A percentile compares a stretch with the other conserved stretches of the same genome.
These are phyloP conservation scores for Beta lomatogona DNA, from an alignment of 179 eudicot species.

Conservation along the genomic window DNA sequence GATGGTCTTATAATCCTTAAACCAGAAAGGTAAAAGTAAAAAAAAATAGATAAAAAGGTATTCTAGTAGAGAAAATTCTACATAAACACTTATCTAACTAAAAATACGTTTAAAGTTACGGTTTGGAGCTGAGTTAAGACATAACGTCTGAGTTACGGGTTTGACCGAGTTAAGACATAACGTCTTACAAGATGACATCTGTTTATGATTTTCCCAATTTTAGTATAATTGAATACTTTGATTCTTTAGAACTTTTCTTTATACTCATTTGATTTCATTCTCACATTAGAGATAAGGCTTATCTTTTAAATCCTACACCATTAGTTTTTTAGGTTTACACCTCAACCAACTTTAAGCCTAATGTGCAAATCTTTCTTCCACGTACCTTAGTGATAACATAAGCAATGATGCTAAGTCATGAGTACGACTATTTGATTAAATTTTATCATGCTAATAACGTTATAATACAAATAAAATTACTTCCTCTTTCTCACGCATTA, in stretches of 20 bases:
- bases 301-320: not conserved
- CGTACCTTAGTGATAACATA: not conserved
- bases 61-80: too few species aligned
- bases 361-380: not conserved
- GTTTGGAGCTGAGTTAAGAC: too few species aligned
- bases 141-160: too few species aligned
- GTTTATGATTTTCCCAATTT: too few species aligned
- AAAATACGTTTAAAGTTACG: too few species aligned
- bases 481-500: not conserved
- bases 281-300: constrained; percentile 9
- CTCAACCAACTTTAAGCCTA: constrained; percentile 2
- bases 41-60: too few species aligned
- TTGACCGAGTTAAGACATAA: too few species aligned
- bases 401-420: not conserved
- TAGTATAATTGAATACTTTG: not conserved
- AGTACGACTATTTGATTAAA: not conserved
- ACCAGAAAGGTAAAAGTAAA: too few species aligned
- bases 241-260: not conserved
- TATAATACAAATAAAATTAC: not conserved
- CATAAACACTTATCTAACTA: too few species aligned
- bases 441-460: not conserved
- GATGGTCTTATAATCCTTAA: too few species aligned
- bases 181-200: too few species aligned
- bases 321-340: not conserved
- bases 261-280: not conserved